Conservation (phyloP, 257 asterid species). For the Rubia yunnanensis region DNA sequence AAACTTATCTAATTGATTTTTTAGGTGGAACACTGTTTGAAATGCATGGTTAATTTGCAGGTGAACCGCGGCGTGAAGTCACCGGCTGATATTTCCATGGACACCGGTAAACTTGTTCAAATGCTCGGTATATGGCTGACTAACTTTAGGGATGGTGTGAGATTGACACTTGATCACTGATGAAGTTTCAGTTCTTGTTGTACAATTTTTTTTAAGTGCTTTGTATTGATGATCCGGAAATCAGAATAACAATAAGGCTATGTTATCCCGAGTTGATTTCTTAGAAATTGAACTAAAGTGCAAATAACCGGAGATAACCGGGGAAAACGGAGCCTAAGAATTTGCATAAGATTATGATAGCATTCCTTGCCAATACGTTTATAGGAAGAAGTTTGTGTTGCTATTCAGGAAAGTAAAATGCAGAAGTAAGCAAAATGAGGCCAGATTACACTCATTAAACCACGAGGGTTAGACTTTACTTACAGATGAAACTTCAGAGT, state of each 20-base stretch:
- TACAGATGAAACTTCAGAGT: too few species aligned
- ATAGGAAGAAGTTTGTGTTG: too few species aligned
- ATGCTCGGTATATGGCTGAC: slow-evolving; percentile 48
- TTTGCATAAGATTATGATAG: too few species aligned
- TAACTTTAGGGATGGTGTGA: slow-evolving; percentile 56
- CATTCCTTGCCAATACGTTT: too few species aligned
- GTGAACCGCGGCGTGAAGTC: slow-evolving; percentile 91
- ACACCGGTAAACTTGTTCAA: slow-evolving; percentile 57
- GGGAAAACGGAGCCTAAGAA: too few species aligned
- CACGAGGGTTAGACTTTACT: too few species aligned
- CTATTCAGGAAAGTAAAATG: too few species aligned
- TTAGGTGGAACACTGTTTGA: neutral
- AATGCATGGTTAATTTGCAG: slow-evolving; percentile 23
- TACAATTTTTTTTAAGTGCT: too few species aligned
- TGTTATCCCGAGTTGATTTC: neutral
- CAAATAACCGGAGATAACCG: too few species aligned
- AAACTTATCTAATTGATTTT: neutral
- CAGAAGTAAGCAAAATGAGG: too few species aligned
- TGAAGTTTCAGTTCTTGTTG: slow-evolving; percentile 13
- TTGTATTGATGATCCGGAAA: too few species aligned
- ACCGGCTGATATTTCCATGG: slow-evolving; percentile 90
- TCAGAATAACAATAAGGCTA: neutral
- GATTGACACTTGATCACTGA: slow-evolving; percentile 43
- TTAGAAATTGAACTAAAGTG: neutral
- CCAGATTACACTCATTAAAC: too few species aligned